Evolutionary conservation across 192 early-diverging fungal genomes (phyloP), one percentile per base, ranked within the genome.

Genomic region (Physocladia obscura): DNA sequence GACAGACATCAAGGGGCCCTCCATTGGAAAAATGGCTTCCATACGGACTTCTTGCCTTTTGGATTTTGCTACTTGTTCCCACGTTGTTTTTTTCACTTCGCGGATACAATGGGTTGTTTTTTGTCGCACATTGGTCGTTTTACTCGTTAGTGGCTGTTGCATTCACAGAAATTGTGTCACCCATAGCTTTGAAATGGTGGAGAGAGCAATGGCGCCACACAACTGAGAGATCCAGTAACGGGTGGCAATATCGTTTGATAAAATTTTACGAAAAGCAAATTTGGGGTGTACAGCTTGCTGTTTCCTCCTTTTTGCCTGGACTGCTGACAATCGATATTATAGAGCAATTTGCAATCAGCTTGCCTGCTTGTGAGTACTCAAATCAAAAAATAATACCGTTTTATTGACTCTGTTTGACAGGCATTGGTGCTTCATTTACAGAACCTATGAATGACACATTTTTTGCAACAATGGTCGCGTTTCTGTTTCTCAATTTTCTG

Each of bases 121-220:
- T 76, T 38, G 17, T 76, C n/a, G 37, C 35, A 34, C 65, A 75
- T 27, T 73, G 57, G 58, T 63, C 74, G 8, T 76, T 79, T 39
- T 79, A 49, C 36, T 59, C 59, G 21, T 31, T 70, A 15, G 34
- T 75, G 47, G 67, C 77, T 3, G 58, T 75, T 32, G 69, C 37
- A 6, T 37, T 75, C 19, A 79, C 68, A 1, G 68, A 71, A 37
- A 39, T 63, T 17, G 0, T 73, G 6, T 61, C 59, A 0, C 74
- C 67, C 11, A 27, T 57, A 5, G 57, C 48, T 4, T 22, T 63
- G 35, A 59, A 60, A 36, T 63, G 64, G 60, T 69, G 67, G 74
- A 30, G 64, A 27, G 19, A 59, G 47, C 70, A 59, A 44, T 24
- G 6, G 17, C 22, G 38, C 30, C 21, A 21, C 36, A 21, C 57